phyloP scores from a whole-genome alignment of 306 rosid species.

The Dryas drummondii region DNA sequence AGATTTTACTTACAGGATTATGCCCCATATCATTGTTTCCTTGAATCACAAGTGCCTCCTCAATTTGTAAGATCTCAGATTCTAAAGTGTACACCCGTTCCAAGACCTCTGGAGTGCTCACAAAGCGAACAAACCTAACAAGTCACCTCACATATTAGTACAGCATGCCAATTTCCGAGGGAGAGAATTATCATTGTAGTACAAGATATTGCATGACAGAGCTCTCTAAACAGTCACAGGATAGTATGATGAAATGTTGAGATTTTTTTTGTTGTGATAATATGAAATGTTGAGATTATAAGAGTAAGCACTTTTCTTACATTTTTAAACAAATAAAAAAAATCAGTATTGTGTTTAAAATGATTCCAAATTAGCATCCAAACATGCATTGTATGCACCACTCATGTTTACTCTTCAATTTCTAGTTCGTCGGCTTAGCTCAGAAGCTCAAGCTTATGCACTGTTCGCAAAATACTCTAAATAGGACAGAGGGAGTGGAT shows the following conservation, averaged over 20 bases:
- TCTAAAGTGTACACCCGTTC: constrained; percentile 85
- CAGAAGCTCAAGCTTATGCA: neutral
- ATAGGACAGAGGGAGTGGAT: neutral
- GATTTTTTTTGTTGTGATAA: neutral
- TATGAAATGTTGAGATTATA: constrained; percentile 8
- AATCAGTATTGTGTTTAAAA: neutral
- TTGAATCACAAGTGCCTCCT: constrained; percentile 90
- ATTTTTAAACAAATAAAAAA: neutral
- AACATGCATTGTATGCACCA: constrained; percentile 3
- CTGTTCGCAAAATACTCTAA: constrained; percentile 5
- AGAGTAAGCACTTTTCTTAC: constrained; percentile 1
- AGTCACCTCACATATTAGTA: constrained; percentile 29
- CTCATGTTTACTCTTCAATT: neutral
- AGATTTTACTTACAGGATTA: constrained; percentile 53
- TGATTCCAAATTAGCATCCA: neutral
- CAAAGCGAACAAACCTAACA: constrained; percentile 91
- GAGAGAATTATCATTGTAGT: constrained; percentile 3
- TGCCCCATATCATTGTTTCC: constrained; percentile 65
- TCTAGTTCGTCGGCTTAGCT: neutral
- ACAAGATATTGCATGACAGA: constrained; percentile 16
- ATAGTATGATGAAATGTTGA: constrained; percentile 5
- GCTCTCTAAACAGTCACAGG: constrained; percentile 11
- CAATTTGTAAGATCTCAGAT: constrained; percentile 90
- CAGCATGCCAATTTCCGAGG: neutral
- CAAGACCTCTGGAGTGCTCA: constrained; percentile 90